These are phyloP conservation scores for Sarocladiaceae sp. DNA, from an alignment of 2,329 filamentous ascomycete genomes.

Conservation along the genomic window DNA sequence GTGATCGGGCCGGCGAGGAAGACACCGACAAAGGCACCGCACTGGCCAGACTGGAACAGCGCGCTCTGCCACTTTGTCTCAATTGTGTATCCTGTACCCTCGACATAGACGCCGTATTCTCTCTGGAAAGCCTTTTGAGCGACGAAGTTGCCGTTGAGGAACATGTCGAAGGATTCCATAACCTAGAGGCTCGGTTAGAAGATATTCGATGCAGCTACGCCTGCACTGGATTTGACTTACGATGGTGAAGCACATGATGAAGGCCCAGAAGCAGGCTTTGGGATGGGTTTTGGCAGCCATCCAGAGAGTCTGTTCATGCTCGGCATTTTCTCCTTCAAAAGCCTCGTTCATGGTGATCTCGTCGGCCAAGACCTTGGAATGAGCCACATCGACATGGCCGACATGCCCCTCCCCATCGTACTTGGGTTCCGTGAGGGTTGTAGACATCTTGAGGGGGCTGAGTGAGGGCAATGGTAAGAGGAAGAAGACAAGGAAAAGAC, in stretches of 20 bases:
- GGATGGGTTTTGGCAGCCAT: constrained; percentile 32
- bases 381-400: constrained; percentile 20
- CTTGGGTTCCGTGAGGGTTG: constrained; percentile 7
- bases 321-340: constrained; percentile 34
- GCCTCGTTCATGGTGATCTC: constrained; percentile 32
- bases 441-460: not conserved
- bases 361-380: constrained; percentile 28
- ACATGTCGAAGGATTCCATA: constrained; percentile 45
- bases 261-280: constrained; percentile 39
- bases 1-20: constrained; percentile 29
- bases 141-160: constrained; percentile 25
- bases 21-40: constrained; percentile 29
- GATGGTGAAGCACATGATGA: constrained; percentile 43
- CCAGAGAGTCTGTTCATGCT: constrained; percentile 33
- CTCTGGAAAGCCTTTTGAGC: constrained; percentile 31
- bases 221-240: constrained; percentile 23
- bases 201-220: not conserved
- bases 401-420: not conserved
- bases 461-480: not conserved
- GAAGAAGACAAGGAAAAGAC: not conserved
- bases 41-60: constrained; percentile 26
- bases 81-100: constrained; percentile 20
- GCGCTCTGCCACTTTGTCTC: constrained; percentile 35
- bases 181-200: constrained; percentile 23
- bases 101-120: constrained; percentile 26